phyloP scores from a whole-genome alignment of 768 basidiomycete species.

The Suillus plorans region DNA sequence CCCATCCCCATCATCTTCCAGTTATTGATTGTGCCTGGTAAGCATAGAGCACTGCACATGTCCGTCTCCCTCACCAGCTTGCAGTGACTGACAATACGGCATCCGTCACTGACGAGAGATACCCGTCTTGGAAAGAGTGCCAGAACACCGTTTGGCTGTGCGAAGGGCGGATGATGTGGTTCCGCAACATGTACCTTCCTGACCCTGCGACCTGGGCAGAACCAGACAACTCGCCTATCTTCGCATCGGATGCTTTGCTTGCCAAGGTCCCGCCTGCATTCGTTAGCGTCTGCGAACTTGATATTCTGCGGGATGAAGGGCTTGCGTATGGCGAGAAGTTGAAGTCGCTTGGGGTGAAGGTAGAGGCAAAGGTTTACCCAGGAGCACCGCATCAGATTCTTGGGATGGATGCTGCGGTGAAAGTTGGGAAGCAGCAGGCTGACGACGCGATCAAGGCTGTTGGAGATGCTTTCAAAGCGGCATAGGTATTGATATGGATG shows the following conservation, averaged over 20 bases:
- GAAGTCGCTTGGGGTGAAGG: constrained; percentile 48
- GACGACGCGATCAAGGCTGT: constrained; percentile 24
- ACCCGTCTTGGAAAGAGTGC: constrained; percentile 58
- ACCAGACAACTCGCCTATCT: constrained; percentile 73
- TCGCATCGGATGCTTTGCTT: constrained; percentile 58
- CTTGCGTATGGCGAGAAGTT: constrained; percentile 61
- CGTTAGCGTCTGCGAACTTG: constrained; percentile 63
- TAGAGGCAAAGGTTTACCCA: constrained; percentile 56
- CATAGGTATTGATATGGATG: neutral
- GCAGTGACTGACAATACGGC: constrained; percentile 69
- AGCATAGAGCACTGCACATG: neutral
- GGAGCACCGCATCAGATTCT: constrained; percentile 65
- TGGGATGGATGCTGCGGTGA: constrained; percentile 60
- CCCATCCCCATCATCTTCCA: constrained; percentile 63
- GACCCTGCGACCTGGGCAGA: constrained; percentile 55
- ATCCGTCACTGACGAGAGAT: constrained; percentile 33
- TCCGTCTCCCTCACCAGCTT: neutral
- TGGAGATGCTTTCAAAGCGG: constrained; percentile 20
- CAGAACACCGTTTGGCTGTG: constrained; percentile 57
- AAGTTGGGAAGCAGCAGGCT: constrained; percentile 15
- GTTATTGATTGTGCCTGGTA: constrained; percentile 61
- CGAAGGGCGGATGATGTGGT: constrained; percentile 71
- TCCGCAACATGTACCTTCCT: constrained; percentile 64
- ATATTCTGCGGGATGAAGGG: constrained; percentile 68
- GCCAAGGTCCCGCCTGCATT: constrained; percentile 54